Percentiles rank a stretch among this genome's conserved stretches.
phyloP scores from a whole-genome alignment of 2,329 filamentous ascomycete genomes.

The Phialophora chinensis region DNA sequence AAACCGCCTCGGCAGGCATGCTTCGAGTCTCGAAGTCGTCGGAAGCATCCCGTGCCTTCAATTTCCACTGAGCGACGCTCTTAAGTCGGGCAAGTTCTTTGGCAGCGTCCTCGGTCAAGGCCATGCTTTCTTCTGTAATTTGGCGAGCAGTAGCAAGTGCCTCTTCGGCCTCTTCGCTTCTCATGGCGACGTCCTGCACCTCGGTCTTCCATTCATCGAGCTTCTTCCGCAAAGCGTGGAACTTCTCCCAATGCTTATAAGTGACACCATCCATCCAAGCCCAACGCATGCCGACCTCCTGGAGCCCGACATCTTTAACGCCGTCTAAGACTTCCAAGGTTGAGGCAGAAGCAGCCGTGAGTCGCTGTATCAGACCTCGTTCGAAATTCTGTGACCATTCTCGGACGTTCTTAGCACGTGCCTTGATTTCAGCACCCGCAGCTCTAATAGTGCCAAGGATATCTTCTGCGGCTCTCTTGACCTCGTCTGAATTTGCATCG shows the following conservation, averaged over 20 bases:
- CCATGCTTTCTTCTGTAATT: slow-evolving; percentile 80
- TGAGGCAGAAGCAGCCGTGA: slow-evolving; percentile 75
- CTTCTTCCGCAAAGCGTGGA: slow-evolving; percentile 82
- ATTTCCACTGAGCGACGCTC: slow-evolving; percentile 83
- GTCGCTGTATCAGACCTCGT: slow-evolving; percentile 68
- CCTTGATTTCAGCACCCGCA: slow-evolving; percentile 75
- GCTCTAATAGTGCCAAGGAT: slow-evolving; percentile 65
- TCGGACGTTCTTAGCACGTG: slow-evolving; percentile 76
- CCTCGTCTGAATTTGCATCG: slow-evolving; percentile 59
- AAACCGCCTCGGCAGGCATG: slow-evolving; percentile 62
- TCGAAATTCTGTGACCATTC: slow-evolving; percentile 78
- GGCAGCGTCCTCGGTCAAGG: slow-evolving; percentile 75
- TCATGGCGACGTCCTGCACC: slow-evolving; percentile 75
- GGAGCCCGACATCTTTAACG: slow-evolving; percentile 81
- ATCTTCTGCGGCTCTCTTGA: slow-evolving; percentile 59
- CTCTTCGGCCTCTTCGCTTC: slow-evolving; percentile 71
- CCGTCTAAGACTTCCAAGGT: slow-evolving; percentile 82
- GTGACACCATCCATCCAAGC: slow-evolving; percentile 94
- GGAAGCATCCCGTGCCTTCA: slow-evolving; percentile 72
- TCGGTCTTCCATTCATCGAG: slow-evolving; percentile 85
- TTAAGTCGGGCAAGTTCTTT: slow-evolving; percentile 81
- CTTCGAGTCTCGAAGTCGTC: slow-evolving; percentile 78
- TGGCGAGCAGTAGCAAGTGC: slow-evolving; percentile 72
- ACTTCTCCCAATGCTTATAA: slow-evolving; percentile 97
- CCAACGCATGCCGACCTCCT: slow-evolving; percentile 92